Percentiles rank a stretch among this genome's conserved stretches.
Conservation (phyloP, 306 rosid genomes). For the Rosa rugosa region DNA sequence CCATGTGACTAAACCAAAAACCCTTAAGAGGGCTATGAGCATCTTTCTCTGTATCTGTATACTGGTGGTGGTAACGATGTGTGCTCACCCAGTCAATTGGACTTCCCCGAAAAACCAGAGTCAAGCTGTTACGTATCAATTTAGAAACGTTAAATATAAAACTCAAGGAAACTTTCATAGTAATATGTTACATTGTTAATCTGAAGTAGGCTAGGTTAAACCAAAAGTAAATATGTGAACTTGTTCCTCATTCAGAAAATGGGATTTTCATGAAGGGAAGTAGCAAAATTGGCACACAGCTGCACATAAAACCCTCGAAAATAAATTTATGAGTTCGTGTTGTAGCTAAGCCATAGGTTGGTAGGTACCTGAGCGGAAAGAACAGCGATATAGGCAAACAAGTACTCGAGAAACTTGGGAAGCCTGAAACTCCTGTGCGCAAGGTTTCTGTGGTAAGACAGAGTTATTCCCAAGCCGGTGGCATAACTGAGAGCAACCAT, state of each 20-base stretch:
- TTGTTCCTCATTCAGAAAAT: too few species aligned
- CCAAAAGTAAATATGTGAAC: too few species aligned
- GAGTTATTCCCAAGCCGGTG: slow-evolving; percentile 78
- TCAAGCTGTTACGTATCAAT: too few species aligned
- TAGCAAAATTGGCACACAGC: not conserved
- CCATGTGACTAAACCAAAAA: slow-evolving; percentile 89
- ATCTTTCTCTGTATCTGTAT: slow-evolving; percentile 78
- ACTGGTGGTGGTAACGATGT: slow-evolving; percentile 84
- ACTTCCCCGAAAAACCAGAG: slow-evolving; percentile 50
- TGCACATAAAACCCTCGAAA: not conserved
- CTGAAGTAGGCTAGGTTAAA: not conserved
- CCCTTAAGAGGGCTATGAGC: slow-evolving; percentile 85
- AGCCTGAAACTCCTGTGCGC: slow-evolving; percentile 83
- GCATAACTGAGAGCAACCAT: slow-evolving; percentile 40
- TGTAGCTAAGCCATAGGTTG: too few species aligned
- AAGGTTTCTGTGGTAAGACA: slow-evolving; percentile 76
- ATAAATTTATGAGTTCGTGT: too few species aligned
- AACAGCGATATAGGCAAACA: slow-evolving; percentile 74
- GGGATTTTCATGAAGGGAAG: not conserved
- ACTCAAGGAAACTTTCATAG: too few species aligned
- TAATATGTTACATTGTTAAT: too few species aligned
- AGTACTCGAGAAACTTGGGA: slow-evolving; percentile 84
- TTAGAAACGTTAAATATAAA: not conserved
- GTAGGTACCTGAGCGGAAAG: slow-evolving; percentile 67
- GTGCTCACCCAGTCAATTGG: slow-evolving; percentile 97